phyloP scores from a whole-genome alignment of 2,329 filamentous ascomycete genomes.

The Colletotrichum godetiae region DNA sequence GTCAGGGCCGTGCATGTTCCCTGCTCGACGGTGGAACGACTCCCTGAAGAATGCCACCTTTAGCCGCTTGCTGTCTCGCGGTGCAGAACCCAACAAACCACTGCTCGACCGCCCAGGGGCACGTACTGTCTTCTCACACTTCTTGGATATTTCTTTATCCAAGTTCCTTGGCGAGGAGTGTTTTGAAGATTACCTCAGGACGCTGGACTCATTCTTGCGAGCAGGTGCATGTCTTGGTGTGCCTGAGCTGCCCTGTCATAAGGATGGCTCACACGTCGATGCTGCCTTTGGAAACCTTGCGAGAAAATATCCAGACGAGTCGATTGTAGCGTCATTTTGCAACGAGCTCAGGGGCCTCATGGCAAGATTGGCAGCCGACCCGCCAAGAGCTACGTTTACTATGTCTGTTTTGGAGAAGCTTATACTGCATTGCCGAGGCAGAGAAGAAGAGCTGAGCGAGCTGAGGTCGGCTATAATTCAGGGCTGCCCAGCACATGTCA shows the following conservation, averaged over 20 bases:
- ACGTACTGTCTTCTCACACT: neutral
- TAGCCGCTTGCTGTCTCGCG: neutral
- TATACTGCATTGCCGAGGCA: neutral
- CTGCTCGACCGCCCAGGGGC: neutral
- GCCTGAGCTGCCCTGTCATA: neutral
- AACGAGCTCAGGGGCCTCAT: neutral
- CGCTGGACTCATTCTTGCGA: neutral
- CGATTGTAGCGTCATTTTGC: neutral
- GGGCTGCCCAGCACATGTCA: neutral
- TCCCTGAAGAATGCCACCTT: neutral
- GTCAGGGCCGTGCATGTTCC: neutral
- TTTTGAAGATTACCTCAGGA: neutral
- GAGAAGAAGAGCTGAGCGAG: neutral
- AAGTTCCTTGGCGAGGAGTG: neutral
- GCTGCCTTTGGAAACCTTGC: neutral
- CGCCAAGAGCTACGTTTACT: neutral
- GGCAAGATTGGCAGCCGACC: neutral
- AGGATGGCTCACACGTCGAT: neutral
- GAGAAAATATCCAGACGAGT: neutral
- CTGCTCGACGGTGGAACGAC: neutral
- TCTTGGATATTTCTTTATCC: neutral
- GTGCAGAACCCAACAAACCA: neutral
- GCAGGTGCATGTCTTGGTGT: neutral
- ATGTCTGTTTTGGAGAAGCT: neutral
- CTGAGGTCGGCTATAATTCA: neutral